A percentile compares a stretch with the other conserved stretches of the same genome.
These are phyloP conservation scores for Phytophthora constricta DNA, from an alignment of 352 stramenopile genomes.

Conservation along the genomic window DNA sequence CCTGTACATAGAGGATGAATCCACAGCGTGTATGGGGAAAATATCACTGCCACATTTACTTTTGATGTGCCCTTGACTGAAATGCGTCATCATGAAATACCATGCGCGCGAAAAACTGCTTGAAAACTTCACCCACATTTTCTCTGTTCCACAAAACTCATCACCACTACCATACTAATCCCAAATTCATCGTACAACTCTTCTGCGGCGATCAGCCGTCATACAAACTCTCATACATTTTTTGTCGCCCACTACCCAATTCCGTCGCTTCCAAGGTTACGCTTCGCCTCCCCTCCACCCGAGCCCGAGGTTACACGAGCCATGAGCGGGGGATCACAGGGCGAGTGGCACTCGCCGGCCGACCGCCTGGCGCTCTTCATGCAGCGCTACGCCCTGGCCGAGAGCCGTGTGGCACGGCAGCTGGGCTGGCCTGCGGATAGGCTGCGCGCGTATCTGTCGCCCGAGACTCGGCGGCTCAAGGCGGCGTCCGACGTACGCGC, in stretches of 20 bases:
- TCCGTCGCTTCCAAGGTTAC: constrained; percentile 27
- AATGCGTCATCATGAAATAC: not conserved
- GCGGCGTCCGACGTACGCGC: constrained; percentile 44
- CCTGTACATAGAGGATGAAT: constrained; percentile 8
- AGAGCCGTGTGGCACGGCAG: constrained; percentile 55
- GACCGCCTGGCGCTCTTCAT: constrained; percentile 72
- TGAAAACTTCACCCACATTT: too few species aligned
- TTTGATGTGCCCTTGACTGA: too few species aligned
- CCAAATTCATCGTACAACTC: not conserved
- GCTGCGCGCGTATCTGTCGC: constrained; percentile 59
- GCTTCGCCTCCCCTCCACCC: constrained; percentile 28
- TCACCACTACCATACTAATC: constrained; percentile 4
- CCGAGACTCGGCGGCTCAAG: constrained; percentile 47
- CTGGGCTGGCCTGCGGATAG: constrained; percentile 61
- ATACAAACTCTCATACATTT: constrained; percentile 21
- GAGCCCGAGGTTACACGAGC: too few species aligned
- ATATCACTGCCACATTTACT: too few species aligned
- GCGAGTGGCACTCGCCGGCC: constrained; percentile 44
- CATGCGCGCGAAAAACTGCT: constrained; percentile 2
- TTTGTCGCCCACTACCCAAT: too few species aligned
- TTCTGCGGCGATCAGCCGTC: constrained; percentile 2
- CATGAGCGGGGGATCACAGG: constrained; percentile 37
- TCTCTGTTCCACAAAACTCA: constrained; percentile 13
- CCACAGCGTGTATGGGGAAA: too few species aligned
- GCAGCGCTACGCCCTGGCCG: constrained; percentile 53